phyloP scores from a whole-genome alignment of 805 yeast species.

The Schwanniomyces polymorphus region DNA sequence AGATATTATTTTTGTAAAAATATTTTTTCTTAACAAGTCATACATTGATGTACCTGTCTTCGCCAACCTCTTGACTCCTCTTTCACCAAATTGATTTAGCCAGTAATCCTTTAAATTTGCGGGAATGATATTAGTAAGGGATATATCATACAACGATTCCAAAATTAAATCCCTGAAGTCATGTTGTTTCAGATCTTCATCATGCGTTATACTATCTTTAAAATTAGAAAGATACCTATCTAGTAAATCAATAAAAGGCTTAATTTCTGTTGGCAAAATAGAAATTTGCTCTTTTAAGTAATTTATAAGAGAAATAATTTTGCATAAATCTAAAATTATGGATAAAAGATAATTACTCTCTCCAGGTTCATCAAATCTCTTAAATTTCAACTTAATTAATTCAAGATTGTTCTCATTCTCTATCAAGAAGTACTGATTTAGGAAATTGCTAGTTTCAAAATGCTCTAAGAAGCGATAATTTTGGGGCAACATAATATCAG shows the following conservation, averaged over 20 bases:
- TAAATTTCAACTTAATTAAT: constrained; percentile 14
- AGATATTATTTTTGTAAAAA: constrained; percentile 53
- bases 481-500: constrained; percentile 21
- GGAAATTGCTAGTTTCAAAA: constrained; percentile 19
- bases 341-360: constrained; percentile 16
- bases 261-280: constrained; percentile 18
- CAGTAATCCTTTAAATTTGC: constrained; percentile 56
- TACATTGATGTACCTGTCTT: constrained; percentile 50
- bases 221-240: constrained; percentile 36
- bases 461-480: constrained; percentile 15
- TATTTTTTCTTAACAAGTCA: constrained; percentile 47
- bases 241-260: constrained; percentile 21
- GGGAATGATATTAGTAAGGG: constrained; percentile 56
- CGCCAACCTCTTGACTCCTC: constrained; percentile 59
- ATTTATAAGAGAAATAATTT: constrained; percentile 22
- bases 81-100: constrained; percentile 64
- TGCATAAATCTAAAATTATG: constrained; percentile 23
- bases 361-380: constrained; percentile 6
- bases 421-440: constrained; percentile 26
- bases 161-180: constrained; percentile 17
- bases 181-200: constrained; percentile 22
- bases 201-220: constrained; percentile 22
- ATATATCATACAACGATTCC: constrained; percentile 39
- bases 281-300: constrained; percentile 21
- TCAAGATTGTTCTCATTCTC: constrained; percentile 8